Percentiles rank a stretch among this genome's conserved stretches.
These are phyloP conservation scores for Hanseniaspora osmophila DNA, from an alignment of 805 yeast genomes.

Conservation along the genomic window DNA sequence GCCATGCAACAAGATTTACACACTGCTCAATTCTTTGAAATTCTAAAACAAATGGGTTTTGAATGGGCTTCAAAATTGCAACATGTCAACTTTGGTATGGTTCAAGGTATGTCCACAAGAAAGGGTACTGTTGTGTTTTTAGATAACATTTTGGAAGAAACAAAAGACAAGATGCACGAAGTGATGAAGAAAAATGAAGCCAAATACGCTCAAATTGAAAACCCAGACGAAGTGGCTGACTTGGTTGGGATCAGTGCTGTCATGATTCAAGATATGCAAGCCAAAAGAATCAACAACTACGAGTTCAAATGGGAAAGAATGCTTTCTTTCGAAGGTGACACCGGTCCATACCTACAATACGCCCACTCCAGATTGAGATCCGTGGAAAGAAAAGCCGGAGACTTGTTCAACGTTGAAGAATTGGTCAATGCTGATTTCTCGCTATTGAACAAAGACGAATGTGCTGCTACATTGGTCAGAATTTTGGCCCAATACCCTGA, in stretches of 20 bases:
- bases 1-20: conserved; percentile 96
- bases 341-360: conserved; percentile 96
- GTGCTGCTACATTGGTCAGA: conserved; percentile 60
- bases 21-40: conserved; percentile 84
- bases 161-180: conserved; percentile 86
- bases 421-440: conserved; percentile 39
- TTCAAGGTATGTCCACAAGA: conserved; percentile 95
- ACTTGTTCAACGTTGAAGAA: conserved; percentile 29
- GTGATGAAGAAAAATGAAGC: conserved; percentile 87
- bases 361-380: conserved; percentile 96
- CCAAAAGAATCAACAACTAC: conserved; percentile 91
- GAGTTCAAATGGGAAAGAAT: conserved; percentile 96
- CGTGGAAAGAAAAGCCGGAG: conserved; percentile 68
- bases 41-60: conserved; percentile 77
- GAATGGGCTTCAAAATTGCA: conserved; percentile 71
- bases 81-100: conserved; percentile 95
- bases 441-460: conserved; percentile 47
- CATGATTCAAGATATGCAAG: conserved; percentile 97
- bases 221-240: conserved; percentile 92
- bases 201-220: conserved; percentile 82
- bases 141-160: conserved; percentile 84
- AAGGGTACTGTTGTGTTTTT: conserved; percentile 97
- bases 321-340: conserved; percentile 97
- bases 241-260: conserved; percentile 92
- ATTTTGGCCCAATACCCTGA: conserved; percentile 85